Base-by-base conservation (phyloP, 2,329 filamentous ascomycete genomes). In the Pseudogymnoascus sp. region DNA sequence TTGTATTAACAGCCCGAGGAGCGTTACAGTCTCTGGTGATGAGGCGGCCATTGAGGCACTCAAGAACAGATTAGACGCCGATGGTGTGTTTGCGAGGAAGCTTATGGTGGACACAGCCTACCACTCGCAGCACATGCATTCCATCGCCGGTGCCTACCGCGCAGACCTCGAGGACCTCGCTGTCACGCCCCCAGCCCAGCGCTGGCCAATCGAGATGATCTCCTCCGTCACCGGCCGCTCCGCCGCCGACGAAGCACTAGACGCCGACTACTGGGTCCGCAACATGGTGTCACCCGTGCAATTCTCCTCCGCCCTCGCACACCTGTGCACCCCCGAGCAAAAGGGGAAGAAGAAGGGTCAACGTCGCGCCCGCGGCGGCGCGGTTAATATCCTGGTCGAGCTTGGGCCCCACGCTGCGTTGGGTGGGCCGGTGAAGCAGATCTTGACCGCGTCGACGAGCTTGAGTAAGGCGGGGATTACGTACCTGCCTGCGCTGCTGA, bases 211-310 rank as follows among this genome's bases (percentile, higher is more conserved):
- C n/a, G 25, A 36, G 25, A 60, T 60, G 51, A 60, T 60, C 23
- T 60, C 51, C 23, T 31, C 25, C 14, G 51, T 60, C 2, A 60
- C 25, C 13, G 5, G n/a, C 3, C 73, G 73, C 14, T 31, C 25
- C 10, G 25, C 34, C 1, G 4, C 51, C 6, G 34, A 31, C 8
- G 25, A 31, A 16, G 60, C 61, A 3, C 48, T 69, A 1, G 63
- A 62, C n/a, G 25, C 64, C 5, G 16, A 36, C 6, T 83, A 83
- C 67, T 83, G 80, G 80, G 71, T 72, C 2, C 66, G 70, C 3
- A 82, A 82, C 62, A 68, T 82, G 67, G 72, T 77, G 1, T 77
- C 75, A 0, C 75, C 74, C 1, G 80, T 82, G 11, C 71, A 75
- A 3, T 82, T 79, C 65, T 67, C 62, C 67, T 8, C 63, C 65